Conservation (phyloP, 2,329 filamentous ascomycete genomes). For the Botryotinia globosa region DNA sequence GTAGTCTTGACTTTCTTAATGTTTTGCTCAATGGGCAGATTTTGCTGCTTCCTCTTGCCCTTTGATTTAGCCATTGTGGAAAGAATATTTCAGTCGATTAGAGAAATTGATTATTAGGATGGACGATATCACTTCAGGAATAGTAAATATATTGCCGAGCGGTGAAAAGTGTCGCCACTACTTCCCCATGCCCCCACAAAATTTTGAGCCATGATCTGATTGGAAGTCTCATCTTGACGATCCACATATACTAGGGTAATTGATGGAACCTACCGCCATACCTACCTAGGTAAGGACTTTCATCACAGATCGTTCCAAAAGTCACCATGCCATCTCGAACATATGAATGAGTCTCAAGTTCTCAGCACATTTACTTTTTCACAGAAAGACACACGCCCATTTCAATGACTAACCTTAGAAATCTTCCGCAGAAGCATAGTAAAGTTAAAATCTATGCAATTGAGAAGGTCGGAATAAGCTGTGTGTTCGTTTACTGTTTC, state of each 20-base stretch:
- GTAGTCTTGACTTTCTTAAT: conserved; percentile 43
- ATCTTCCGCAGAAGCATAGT: neutral
- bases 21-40: conserved; percentile 39
- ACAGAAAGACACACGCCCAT: neutral
- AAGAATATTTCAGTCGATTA: neutral
- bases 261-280: no score
- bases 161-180: conserved; percentile 4
- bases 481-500: neutral
- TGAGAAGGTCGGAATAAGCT: neutral
- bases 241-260: no score
- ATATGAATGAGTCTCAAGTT: neutral
- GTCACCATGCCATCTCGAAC: neutral
- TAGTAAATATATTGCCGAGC: conserved; percentile 4
- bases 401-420: neutral
- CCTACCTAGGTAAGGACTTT: neutral
- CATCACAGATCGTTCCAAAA: neutral
- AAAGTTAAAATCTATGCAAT: neutral
- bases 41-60: conserved; percentile 47
- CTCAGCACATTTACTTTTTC: neutral
- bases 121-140: neutral
- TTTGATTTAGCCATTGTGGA: conserved; percentile 47
- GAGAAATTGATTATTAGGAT: neutral
- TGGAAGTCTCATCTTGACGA: neutral
- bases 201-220: neutral
- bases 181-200: neutral